Evolutionary conservation across 306 rosid species (phyloP), one percentile per base, ranked within the genome.

Genomic region (Aeschynomene evenia): DNA sequence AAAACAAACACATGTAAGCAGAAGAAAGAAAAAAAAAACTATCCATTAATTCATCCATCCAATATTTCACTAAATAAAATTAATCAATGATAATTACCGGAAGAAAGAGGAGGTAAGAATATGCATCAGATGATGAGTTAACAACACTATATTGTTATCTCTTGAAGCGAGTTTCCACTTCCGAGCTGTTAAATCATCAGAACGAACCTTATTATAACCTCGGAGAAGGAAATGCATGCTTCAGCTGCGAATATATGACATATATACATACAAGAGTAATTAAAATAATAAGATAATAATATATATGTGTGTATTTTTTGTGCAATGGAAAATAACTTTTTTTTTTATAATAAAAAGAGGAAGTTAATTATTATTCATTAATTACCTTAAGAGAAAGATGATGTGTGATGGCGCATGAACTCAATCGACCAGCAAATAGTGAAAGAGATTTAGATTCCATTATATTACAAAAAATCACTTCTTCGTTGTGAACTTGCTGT

Each of bases 81-180:
- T n/a, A n/a, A n/a, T n/a, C n/a, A n/a, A n/a, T n/a, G n/a, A 0
- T 61, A 16, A 22, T 70, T 62, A 77, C 66, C 76, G 21, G 43
- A 21, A 4, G 59, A 13, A 48, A 31, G 15, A 66, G 9, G 21
- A 6, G 5, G 61, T 10, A 42, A 14, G 60, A 31, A 43, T 36
- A 10, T 24, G 53, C 43, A 53, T 40, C 42, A 73, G 14, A 21
- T 1, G 26, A 15, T 9, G 58, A 19, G 24, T 21, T 21, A 18
- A 19, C 12, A 12, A 16, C 39, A 23, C n/a, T n/a, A n/a, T n/a
- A n/a, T n/a, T n/a, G n/a, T n/a, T 33, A 15, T 40, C 22, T 63
- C 12, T 63, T 19, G n/a, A 42, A 37, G 24, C 16, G 24, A 24
- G 40, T 63, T 45, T 15, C 56, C 51, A 20, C 49, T 13, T 50